Evolutionary conservation across 129 eudicot genomes (phyloP).

Genomic region (Centaurea solstitialis): DNA sequence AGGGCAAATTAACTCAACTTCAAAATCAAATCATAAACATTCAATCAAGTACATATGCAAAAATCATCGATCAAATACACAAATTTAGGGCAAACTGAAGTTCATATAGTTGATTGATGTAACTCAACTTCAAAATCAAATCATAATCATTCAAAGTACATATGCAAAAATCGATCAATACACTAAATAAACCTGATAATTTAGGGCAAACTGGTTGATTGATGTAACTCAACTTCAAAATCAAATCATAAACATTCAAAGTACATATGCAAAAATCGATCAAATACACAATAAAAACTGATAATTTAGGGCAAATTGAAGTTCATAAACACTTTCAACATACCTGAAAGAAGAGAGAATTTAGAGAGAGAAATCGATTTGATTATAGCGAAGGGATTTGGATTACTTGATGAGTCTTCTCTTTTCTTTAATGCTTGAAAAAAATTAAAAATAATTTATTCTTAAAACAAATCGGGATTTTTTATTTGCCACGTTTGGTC

Average conservation of each 20-base stretch:
- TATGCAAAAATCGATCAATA: too few species aligned
- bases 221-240: neutral
- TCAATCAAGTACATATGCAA: neutral
- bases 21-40: conserved; percentile 24
- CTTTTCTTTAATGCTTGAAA: conserved; percentile 8
- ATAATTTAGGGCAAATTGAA: conserved; percentile 19
- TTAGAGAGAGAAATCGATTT: conserved; percentile 15
- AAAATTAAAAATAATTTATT: neutral
- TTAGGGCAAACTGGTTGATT: neutral
- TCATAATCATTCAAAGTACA: too few species aligned
- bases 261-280: conserved; percentile 7
- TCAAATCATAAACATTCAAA: conserved; percentile 24
- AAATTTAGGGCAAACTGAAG: conserved; percentile 17
- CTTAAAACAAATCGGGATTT: neutral
- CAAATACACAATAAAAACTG: conserved; percentile 2
- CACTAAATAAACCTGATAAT: too few species aligned
- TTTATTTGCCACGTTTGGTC: neutral
- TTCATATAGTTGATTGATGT: too few species aligned
- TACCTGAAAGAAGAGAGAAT: conserved; percentile 35
- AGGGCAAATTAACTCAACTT: neutral
- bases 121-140: too few species aligned
- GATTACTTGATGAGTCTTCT: conserved; percentile 16
- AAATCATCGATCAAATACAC: conserved; percentile 17
- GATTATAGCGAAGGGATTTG: conserved; percentile 15
- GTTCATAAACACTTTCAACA: neutral